A percentile compares a stretch with the other conserved stretches of the same genome.
phyloP scores from a whole-genome alignment of 345 rosid genomes.

The Boechera divaricarpa region DNA sequence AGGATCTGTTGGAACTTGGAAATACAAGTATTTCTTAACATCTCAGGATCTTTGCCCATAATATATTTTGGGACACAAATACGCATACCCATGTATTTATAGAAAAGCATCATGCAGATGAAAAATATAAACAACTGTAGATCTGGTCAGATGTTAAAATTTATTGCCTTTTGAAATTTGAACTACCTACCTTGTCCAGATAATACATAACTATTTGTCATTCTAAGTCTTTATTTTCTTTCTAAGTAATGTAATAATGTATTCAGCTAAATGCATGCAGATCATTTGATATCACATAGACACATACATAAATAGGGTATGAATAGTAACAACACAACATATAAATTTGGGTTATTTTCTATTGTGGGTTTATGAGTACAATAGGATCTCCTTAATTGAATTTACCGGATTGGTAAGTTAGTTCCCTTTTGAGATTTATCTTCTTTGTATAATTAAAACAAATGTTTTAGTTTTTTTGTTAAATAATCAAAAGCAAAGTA shows the following conservation, averaged over 20 bases:
- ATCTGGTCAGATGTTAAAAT: slow-evolving; percentile 23
- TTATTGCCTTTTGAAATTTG: neutral
- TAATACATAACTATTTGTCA: neutral
- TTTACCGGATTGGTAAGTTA: neutral
- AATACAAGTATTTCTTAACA: neutral
- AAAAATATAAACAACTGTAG: neutral
- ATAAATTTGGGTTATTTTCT: neutral
- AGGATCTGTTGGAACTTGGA: neutral
- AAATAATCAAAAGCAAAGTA: slow-evolving; percentile 3
- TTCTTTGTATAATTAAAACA: slow-evolving; percentile 5
- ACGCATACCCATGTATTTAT: slow-evolving; percentile 23
- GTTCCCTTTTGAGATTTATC: neutral
- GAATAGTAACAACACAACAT: neutral
- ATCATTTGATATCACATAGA: neutral
- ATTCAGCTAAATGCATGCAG: neutral
- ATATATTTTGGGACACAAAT: neutral
- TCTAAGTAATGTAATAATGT: neutral
- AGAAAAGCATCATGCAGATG: slow-evolving; percentile 16
- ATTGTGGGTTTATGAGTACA: neutral
- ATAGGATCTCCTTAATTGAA: neutral
- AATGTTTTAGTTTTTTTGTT: neutral
- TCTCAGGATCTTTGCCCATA: slow-evolving; percentile 18
- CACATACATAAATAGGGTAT: neutral
- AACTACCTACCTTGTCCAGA: slow-evolving; percentile 3
- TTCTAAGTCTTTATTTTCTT: neutral